Evolutionary conservation across 768 basidiomycete genomes (phyloP).

Genomic region (Myochromella boudieri): DNA sequence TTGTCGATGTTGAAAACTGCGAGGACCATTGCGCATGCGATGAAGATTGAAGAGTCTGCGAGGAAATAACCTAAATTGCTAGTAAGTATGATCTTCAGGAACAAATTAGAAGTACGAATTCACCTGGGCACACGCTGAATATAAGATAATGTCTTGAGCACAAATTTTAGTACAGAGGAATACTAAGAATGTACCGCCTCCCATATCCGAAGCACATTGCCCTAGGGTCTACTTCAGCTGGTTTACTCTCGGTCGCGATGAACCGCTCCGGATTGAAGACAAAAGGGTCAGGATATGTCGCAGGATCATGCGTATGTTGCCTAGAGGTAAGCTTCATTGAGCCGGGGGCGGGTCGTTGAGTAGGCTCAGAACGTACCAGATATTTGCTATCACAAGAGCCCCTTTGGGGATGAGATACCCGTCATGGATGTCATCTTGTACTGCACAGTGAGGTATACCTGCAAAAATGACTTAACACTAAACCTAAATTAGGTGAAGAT

Average conservation of each 20-base stretch:
- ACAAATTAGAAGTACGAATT: no score
- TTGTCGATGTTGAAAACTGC: conserved; percentile 54
- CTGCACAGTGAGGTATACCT: conserved; percentile 56
- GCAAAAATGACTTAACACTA: no score
- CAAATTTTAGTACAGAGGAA: conserved; percentile 6
- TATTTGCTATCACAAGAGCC: conserved; percentile 49
- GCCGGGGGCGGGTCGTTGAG: conserved; percentile 18
- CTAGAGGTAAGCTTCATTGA: conserved; percentile 21
- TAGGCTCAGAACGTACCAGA: conserved; percentile 33
- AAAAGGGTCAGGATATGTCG: conserved; percentile 51
- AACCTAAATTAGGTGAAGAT: conserved; percentile 1
- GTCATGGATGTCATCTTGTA: conserved; percentile 59
- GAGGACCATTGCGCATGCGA: conserved; percentile 50
- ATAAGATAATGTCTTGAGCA: no score
- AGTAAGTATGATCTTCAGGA: conserved; percentile 3
- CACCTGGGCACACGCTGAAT: conserved; percentile 50
- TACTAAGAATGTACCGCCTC: conserved; percentile 43
- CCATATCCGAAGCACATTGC: conserved; percentile 71
- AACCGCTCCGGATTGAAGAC: conserved; percentile 63
- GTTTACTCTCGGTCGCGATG: conserved; percentile 40
- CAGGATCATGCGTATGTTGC: conserved; percentile 55
- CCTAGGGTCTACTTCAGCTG: conserved; percentile 56
- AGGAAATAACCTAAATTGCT: conserved; percentile 43
- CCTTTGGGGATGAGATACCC: conserved; percentile 65
- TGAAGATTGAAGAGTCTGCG: conserved; percentile 54